phyloP scores from a whole-genome alignment of 2,329 filamentous ascomycete species.

The Xylariaceae sp. region DNA sequence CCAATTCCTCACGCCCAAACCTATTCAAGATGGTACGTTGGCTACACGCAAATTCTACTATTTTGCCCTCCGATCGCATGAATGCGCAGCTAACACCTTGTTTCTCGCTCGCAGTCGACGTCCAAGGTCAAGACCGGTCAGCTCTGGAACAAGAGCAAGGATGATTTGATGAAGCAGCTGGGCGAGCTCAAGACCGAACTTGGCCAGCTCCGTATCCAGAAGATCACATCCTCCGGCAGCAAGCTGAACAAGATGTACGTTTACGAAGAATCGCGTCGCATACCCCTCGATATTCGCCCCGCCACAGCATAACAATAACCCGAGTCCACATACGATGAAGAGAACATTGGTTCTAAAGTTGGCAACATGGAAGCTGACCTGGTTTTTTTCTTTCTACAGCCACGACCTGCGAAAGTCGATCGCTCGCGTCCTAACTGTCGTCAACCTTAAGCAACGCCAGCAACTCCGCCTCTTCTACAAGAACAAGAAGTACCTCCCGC shows the following conservation, averaged over 20 bases:
- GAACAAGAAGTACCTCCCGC: conserved; percentile 98
- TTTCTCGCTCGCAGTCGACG: conserved; percentile 52
- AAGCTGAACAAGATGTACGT: conserved; percentile 98
- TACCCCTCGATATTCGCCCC: conserved; percentile 26
- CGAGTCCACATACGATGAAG: conserved; percentile 7
- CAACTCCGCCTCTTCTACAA: conserved; percentile 99
- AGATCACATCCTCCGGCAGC: conserved; percentile 92
- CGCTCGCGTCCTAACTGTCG: conserved; percentile 97
- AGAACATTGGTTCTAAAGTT: neutral
- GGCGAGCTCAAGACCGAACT: conserved; percentile 96
- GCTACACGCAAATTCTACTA: neutral
- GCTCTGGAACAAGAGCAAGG: conserved; percentile 99
- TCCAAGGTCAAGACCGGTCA: conserved; percentile 89
- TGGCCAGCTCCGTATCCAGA: conserved; percentile 95
- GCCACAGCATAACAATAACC: conserved; percentile 9
- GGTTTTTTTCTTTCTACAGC: conserved; percentile 55
- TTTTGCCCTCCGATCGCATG: neutral
- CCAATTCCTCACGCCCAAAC: conserved; percentile 35
- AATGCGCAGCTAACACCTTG: conserved; percentile 27
- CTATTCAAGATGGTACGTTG: conserved; percentile 57
- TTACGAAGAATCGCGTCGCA: conserved; percentile 5
- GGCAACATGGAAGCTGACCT: conserved; percentile 16
- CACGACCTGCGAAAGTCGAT: conserved; percentile 99
- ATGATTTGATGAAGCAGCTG: conserved; percentile 95
- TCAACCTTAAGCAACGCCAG: conserved; percentile 98